Evolutionary conservation across 441 rosid genomes (phyloP), one percentile per base, ranked within the genome.

Genomic region (Croton setiger): DNA sequence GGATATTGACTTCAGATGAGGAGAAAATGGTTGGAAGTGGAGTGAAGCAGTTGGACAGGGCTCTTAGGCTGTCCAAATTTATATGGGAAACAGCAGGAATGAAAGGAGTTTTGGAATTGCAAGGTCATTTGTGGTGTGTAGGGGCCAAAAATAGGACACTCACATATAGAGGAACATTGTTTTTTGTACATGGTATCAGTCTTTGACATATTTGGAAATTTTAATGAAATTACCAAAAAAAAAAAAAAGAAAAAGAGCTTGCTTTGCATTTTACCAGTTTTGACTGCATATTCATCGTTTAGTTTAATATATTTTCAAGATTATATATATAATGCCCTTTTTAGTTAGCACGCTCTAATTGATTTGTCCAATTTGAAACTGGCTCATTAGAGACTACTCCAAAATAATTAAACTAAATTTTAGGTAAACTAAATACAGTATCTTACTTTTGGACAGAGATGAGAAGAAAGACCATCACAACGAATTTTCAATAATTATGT

Each of bases 101-200:
- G 88, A 81, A 85, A 65, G 96, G 84, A 61, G 71, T 39, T 45
- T 76, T 88, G 68, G 83, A 81, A 77, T 70, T 85, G 58, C 84
- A 82, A 68, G 95, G 96, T 2, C 96, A 88, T 76, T 74, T 88
- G 33, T 90, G 88, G 89, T 87, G 88, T 72, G 79, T 79, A 59
- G 93, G 87, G 44, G 82, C 80, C 1, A 78, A 80, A 75, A 87
- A 81, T 64, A 83, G 80, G 71, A 70, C 72, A 3, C 17, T 86
- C 21, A 43, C 73, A 5, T 86, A 81, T 41, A 79, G 83, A 63
- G 95, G 93, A 64, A 87, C 77, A 64, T 39, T 65, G 12, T 86
- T 82, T 73, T 80, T 82, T 68, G 36, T 91, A 35, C 97, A 86
- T 79, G 86, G 87, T 70, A 83, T 91, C 59, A 74, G 41, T 54